These are phyloP conservation scores for Cladosporium sp. DNA, from an alignment of 2,329 filamentous ascomycete species.

Conservation along the genomic window DNA sequence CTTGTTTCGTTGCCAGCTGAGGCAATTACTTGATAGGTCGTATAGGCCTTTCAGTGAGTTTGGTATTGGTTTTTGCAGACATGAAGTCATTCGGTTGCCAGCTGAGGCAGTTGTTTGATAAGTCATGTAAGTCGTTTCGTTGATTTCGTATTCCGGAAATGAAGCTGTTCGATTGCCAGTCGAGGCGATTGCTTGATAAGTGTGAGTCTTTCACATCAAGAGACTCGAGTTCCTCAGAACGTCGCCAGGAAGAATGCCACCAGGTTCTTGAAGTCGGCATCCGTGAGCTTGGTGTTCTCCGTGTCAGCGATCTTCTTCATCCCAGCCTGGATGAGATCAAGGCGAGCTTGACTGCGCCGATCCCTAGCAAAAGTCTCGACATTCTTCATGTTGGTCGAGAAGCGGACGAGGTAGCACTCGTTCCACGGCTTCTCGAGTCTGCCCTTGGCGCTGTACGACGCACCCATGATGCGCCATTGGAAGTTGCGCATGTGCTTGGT, in stretches of 20 bases:
- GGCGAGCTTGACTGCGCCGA: not conserved
- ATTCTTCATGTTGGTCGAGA: not conserved
- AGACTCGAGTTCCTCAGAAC: not conserved
- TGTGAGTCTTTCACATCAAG: no score
- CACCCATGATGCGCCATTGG: not conserved
- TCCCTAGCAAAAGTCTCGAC: not conserved
- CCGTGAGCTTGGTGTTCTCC: not conserved
- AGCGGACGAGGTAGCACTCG: not conserved
- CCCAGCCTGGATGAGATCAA: not conserved
- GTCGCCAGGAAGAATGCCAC: not conserved
- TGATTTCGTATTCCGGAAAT: no score
- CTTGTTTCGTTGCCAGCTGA: no score
- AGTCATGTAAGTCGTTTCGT: no score
- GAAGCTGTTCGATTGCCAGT: no score
- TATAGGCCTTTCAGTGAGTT: no score
- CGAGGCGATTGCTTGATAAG: no score
- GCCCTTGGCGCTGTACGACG: not conserved
- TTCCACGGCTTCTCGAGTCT: not conserved
- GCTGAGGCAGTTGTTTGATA: no score
- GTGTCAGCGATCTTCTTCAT: not conserved
- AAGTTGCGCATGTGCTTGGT: not conserved
- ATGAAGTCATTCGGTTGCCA: no score
- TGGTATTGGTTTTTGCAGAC: no score
- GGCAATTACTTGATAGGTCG: no score
- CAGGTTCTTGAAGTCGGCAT: not conserved